phyloP scores from a whole-genome alignment of 2,329 filamentous ascomycete species.

The Didymella exigua region DNA sequence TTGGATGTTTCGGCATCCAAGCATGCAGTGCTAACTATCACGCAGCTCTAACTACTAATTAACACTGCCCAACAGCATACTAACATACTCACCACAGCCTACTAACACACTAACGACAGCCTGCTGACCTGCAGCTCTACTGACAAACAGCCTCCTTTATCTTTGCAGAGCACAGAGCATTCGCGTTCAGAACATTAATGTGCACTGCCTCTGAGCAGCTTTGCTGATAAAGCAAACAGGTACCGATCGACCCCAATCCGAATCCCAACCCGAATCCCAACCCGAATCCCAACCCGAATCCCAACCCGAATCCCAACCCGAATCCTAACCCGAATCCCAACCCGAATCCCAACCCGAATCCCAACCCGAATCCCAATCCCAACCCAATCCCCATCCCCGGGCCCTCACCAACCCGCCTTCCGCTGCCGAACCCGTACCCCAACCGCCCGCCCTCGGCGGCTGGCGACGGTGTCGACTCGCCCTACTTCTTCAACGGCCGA shows the following conservation, averaged over 20 bases:
- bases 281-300: neutral
- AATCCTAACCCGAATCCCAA: neutral
- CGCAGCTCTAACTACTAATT: neutral
- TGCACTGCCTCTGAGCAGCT: conserved; percentile 10
- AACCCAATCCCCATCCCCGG: neutral
- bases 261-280: neutral
- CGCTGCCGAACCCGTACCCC: conserved; percentile 3
- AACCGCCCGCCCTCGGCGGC: conserved; percentile 8
- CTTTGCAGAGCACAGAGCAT: conserved; percentile 13
- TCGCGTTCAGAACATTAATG: conserved; percentile 9
- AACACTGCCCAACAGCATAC: neutral
- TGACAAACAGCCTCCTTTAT: neutral
- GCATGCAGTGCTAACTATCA: neutral
- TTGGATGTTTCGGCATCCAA: neutral
- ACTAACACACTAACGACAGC: neutral
- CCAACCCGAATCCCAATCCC: too few relatives aligned
- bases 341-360: too few relatives aligned
- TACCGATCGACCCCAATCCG: neutral
- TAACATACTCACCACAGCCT: neutral
- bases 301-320: neutral
- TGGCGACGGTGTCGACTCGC: conserved; percentile 24
- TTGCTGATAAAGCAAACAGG: conserved; percentile 18
- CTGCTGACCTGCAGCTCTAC: neutral
- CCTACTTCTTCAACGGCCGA: conserved; percentile 10
- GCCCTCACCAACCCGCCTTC: neutral